A percentile compares a stretch with the other conserved stretches of the same genome.
phyloP scores from a whole-genome alignment of 1,139 yeast genomes.

The Taiozyma sp. region DNA sequence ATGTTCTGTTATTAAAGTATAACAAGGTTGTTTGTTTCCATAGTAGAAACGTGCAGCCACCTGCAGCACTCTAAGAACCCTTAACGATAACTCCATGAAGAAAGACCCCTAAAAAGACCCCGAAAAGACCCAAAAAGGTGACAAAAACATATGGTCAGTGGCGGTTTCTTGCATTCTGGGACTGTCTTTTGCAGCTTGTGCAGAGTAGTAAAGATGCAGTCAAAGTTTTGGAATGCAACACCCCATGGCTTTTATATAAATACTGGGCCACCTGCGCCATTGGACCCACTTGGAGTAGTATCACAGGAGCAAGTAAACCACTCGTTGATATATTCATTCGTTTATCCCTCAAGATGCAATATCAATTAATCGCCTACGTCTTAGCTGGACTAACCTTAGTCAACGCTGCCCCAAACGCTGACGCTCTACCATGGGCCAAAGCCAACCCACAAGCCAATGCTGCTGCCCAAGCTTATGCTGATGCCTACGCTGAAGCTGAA shows the following conservation, averaged over 20 bases:
- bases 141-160: not conserved
- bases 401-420: constrained; percentile 9
- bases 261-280: not conserved
- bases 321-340: constrained; percentile 2
- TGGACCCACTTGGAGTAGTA: not conserved
- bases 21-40: not conserved
- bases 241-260: not conserved
- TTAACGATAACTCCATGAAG: not conserved
- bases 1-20: no score
- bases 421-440: constrained; percentile 12
- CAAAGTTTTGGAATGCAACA: not conserved
- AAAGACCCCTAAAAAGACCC: not conserved
- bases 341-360: constrained; percentile 6
- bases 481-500: constrained; percentile 13
- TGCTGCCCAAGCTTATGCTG: constrained; percentile 14
- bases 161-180: not conserved
- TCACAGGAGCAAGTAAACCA: no score
- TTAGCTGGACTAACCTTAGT: constrained; percentile 8
- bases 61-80: not conserved
- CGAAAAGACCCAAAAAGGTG: not conserved
- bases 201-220: not conserved
- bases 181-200: not conserved
- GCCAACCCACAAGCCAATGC: constrained; percentile 13
- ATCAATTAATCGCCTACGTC: constrained; percentile 5
- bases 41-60: not conserved